Evolutionary conservation across 2,329 filamentous ascomycete species (phyloP).

Genomic region (Cytospora chrysosperma): DNA sequence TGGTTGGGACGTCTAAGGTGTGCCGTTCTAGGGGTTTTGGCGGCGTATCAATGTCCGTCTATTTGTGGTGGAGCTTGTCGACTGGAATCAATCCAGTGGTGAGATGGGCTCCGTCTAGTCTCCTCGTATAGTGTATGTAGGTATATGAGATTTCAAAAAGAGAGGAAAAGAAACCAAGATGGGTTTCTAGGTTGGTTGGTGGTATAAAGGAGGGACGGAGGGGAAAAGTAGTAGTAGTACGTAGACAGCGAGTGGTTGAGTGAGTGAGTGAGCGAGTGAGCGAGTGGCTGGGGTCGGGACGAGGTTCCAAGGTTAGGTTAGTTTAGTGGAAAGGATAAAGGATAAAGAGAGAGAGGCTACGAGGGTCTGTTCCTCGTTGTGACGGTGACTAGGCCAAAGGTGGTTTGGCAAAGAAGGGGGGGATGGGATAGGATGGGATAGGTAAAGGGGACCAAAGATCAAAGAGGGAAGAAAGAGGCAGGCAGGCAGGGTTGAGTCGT

Average conservation of each 20-base stretch:
- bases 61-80: conserved; percentile 9
- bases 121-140: background rate
- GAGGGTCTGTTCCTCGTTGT: background rate
- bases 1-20: background rate
- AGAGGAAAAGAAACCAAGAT: background rate
- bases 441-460: background rate
- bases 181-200: background rate
- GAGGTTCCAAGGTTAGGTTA: background rate
- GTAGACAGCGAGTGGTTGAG: background rate
- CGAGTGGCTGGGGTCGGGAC: background rate
- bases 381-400: conserved; percentile 5
- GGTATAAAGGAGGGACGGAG: background rate
- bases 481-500: background rate
- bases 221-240: background rate
- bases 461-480: background rate
- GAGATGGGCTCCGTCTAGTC: conserved; percentile 9
- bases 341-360: background rate
- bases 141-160: background rate
- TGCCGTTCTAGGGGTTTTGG: background rate
- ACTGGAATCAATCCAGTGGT: conserved; percentile 18
- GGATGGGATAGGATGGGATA: no score
- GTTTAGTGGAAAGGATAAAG: conserved; percentile 3
- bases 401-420: background rate
- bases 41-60: background rate
- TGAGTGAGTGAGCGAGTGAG: background rate